Evolutionary conservation across 495 filamentous ascomycete species (phyloP).

Genomic region (Penicillium simplicissimum): DNA sequence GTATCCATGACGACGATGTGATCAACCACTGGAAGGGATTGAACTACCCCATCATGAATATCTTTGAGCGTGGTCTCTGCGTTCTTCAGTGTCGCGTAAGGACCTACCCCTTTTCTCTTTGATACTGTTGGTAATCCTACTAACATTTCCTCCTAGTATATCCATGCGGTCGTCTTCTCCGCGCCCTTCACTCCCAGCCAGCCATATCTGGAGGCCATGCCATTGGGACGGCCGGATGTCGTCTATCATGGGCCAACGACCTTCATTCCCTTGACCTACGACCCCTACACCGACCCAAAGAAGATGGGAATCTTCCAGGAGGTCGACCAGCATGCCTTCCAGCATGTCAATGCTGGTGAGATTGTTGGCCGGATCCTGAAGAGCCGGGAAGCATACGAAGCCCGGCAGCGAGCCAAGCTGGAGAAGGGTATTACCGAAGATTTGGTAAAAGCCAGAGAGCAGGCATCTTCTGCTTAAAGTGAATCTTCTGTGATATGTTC

Average conservation of each 20-base stretch:
- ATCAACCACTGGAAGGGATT: conserved; percentile 95
- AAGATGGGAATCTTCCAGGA: conserved; percentile 76
- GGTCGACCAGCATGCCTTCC: conserved; percentile 71
- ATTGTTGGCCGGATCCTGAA: conserved; percentile 90
- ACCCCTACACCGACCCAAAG: conserved; percentile 81
- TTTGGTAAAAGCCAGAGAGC: conserved; percentile 42
- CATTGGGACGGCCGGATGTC: conserved; percentile 70
- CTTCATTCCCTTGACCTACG: conserved; percentile 83
- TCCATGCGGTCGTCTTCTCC: conserved; percentile 83
- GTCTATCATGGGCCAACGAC: conserved; percentile 96
- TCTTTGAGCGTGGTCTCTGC: conserved; percentile 93
- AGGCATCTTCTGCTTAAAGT: conserved; percentile 16
- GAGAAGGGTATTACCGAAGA: conserved; percentile 76
- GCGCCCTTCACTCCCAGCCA: conserved; percentile 82
- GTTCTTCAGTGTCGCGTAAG: conserved; percentile 89
- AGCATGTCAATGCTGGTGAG: conserved; percentile 85
- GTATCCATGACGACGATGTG: conserved; percentile 89
- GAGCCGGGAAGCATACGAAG: conserved; percentile 82
- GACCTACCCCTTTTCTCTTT: conserved; percentile 5
- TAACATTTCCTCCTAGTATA: conserved; percentile 59
- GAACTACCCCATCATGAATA: conserved; percentile 99
- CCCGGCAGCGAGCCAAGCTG: conserved; percentile 82
- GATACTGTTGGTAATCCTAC: conserved; percentile 6
- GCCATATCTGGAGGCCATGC: conserved; percentile 71
- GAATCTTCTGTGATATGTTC: background rate